Base-by-base conservation (phyloP, 2,329 filamentous ascomycete species). In the Stachybotrys echinatus region DNA sequence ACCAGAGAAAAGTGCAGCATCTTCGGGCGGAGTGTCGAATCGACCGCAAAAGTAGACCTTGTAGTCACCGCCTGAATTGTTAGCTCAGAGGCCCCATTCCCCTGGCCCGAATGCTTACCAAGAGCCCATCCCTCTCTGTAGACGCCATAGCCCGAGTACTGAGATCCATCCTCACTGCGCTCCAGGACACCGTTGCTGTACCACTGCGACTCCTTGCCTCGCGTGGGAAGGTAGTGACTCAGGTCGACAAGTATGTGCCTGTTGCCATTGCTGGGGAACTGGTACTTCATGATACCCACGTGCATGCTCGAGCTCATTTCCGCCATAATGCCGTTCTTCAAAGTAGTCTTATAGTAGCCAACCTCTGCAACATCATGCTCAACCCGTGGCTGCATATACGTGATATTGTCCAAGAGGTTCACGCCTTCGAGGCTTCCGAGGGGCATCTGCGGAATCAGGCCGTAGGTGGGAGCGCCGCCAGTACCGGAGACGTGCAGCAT, bases 391-490 rank as follows among this genome's bases (percentile, higher is more conserved):
- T 70, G 74, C 70, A 71, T 80, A 69, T 71, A 72, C 2, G 69
- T 72, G 2, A 51, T 65, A 17, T 81, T 74, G 55, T 80, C 76
- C 2, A 73, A 67, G 10, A 82, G 61, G 51, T 65, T 68, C 39
- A 77, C 63, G 6, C 64, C 61, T 1, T 74, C 72, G 2, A 75
- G 52, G 1, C 54, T 64, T 3, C 62, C 65, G 8, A 78, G 61
- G 0, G 74, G 76, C 60, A 78, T 68, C 52, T 77, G 75, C 1
- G 74, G 67, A 34, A 78, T 71, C 5, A 81, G 68, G 0, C 80
- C 80, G 50, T 83, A 84, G 50, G 80, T 83, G 0, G 80, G 77
- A 10, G 74, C 74, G 1, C 81, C 81, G 14, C 80, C 81, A 0
- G 79, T 84, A 1, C 79, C 79, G 48, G 71, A 74, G 52, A 79